Base-by-base conservation (phyloP, 768 basidiomycete genomes). In the Pilatotrama ljubarskyi region DNA sequence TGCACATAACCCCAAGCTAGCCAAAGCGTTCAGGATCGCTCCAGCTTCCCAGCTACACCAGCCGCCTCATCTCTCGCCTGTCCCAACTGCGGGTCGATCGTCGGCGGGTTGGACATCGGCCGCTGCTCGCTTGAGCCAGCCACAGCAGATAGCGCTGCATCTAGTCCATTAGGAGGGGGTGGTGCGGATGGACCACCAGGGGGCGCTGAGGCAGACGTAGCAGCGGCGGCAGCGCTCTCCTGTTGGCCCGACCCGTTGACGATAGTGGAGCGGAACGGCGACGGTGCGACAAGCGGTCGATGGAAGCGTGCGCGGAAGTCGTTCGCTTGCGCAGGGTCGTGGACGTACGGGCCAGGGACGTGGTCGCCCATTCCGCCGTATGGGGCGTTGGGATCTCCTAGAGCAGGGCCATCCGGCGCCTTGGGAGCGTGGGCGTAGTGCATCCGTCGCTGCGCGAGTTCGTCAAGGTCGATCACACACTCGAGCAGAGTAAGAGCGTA, bases 221-320 rank as follows among this genome's bases (percentile, higher is more conserved):
- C 62, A 13, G 18, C 35, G 20, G 56, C 47, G 17, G 58, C 20
- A 1, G 66, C 55, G 25, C 57, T 24, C 13, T 50, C 38, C 10
- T 65, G 66, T 37, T 63, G 69, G 5, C 61, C 53, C 0, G 65
- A 57, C 3, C 59, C 66, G 51, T 58, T 48, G 25, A 64, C 63
- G 44, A 67, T 49, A 18, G 65, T 64, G 10, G 67, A 70, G 73
- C 74, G 71, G 72, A 88, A 88, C 5, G 87, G 87, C 0, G 84
- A 78, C 0, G 85, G 86, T 0, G 80, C 85, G 17, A 79, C 77
- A 48, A 88, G 77, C 2, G 85, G 73, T 22, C 85, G 77, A 58
- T 84, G 85, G 68, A 88, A 88, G 46, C 87, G 84, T 9, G 83
- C 83, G 20, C 87, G 84, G 64, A 88, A 84, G 51, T 88, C 85